phyloP scores from a whole-genome alignment of 176 grass and related monocot genomes.

The Zoysia japonica region DNA sequence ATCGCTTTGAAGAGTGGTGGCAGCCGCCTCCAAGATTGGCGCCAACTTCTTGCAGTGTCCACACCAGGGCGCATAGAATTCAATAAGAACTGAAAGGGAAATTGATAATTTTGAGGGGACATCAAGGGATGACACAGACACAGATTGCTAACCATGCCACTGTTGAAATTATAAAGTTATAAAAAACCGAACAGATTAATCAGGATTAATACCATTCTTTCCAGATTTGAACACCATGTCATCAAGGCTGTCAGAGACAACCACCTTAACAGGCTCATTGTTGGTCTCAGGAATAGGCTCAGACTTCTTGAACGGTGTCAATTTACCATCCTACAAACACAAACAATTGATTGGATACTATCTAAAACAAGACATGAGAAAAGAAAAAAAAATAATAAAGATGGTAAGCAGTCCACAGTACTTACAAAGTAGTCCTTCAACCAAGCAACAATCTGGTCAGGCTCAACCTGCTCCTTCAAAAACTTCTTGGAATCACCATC shows the following conservation, averaged over 20 bases:
- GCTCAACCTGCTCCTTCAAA: conserved; percentile 71
- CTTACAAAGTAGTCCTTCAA: conserved; percentile 78
- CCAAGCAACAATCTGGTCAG: conserved; percentile 71
- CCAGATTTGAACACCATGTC: conserved; percentile 85
- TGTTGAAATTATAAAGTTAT: background rate
- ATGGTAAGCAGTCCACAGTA: background rate
- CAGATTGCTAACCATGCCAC: background rate
- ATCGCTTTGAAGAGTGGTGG: conserved; percentile 65
- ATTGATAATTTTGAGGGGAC: background rate
- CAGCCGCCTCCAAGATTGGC: conserved; percentile 82
- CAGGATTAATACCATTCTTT: conserved; percentile 66
- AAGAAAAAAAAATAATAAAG: background rate
- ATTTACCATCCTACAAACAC: conserved; percentile 66
- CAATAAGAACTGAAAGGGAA: conserved; percentile 65
- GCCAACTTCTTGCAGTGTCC: conserved; percentile 94
- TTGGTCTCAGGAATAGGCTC: conserved; percentile 83
- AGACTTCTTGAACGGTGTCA: conserved; percentile 77
- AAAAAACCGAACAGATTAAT: background rate
- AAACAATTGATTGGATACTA: background rate
- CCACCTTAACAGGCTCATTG: conserved; percentile 81
- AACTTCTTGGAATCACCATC: conserved; percentile 73
- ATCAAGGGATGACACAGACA: background rate
- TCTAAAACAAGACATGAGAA: conserved; percentile 3
- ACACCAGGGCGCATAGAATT: conserved; percentile 99
- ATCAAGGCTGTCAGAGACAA: conserved; percentile 71